Evolutionary conservation across 2,329 filamentous ascomycete species (phyloP).

Genomic region (Nakataea oryzae): DNA sequence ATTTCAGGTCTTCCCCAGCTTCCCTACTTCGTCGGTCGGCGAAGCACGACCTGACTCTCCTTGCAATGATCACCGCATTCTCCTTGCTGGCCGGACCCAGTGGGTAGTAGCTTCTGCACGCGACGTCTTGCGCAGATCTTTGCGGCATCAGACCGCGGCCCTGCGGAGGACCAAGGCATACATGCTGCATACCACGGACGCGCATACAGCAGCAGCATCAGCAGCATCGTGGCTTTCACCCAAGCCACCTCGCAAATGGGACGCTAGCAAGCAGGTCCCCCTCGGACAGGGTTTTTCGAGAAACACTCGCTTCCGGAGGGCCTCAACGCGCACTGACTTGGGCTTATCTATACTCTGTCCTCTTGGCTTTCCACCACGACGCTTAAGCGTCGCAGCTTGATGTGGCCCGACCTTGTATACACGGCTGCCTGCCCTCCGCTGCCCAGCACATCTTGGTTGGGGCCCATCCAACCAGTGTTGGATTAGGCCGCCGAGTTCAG

Average conservation of each 20-base stretch:
- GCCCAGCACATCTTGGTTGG: not conserved
- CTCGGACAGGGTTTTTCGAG: not conserved
- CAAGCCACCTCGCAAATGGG: not conserved
- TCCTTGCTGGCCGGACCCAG: not conserved
- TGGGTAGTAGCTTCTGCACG: not conserved
- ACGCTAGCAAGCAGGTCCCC: not conserved
- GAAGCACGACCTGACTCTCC: not conserved
- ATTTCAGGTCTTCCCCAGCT: not conserved
- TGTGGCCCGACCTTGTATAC: not conserved
- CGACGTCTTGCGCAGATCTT: not conserved
- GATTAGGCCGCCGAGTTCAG: not conserved
- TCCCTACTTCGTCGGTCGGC: not conserved
- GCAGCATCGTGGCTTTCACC: not conserved
- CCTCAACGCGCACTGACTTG: not conserved
- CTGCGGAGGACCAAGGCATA: not conserved
- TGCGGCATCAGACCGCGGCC: not conserved
- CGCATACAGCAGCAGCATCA: too few relatives aligned
- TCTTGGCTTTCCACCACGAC: not conserved
- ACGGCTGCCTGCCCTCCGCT: not conserved
- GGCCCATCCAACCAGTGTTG: not conserved
- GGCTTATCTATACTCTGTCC: not conserved
- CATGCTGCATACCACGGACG: not conserved
- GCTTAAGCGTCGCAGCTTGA: not conserved
- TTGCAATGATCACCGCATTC: not conserved
- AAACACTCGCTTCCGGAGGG: not conserved